Base-by-base conservation (phyloP, 169 alveolate species). In the Theileria luwenshuni region DNA sequence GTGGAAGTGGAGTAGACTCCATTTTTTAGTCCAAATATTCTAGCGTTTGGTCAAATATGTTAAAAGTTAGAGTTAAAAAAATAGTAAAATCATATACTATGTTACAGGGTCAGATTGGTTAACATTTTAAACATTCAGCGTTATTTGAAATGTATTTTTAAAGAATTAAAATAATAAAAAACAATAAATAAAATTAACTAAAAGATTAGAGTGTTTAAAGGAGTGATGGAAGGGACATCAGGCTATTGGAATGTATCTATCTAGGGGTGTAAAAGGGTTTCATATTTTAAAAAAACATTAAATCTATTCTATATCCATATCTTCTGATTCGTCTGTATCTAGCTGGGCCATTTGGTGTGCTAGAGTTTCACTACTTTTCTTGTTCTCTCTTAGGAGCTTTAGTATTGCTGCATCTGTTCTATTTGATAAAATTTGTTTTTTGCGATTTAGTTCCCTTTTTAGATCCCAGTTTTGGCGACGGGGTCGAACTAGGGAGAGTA, bases 401-500 rank as follows among this genome's bases (percentile, higher is more conserved):
- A 91, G 64, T 2, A 92, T 85, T 23, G 95, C 91, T 47, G 56
- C 58, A 72, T 92, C 95, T 7, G 96, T 92, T 42, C 79, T 69
- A 51, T 74, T 61, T 19, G 95, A 76, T 15, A 92, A 63, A 21
- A 83, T 35, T 63, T 86, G 62, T 48, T 88, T 63, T 54, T 88
- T 76, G 62, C 90, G 86, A 51, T 80, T 79, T 43, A 92, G 74
- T 68, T 92, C 92, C 69, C 96, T 74, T 77, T 91, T 91, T 69
- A 92, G 70, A 64, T 92, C 96, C 80, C 79, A 81, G 54, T 81
- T 81, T 49, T 81, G 84, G 38, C 76, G 76, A 32, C 85, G 52
- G 0, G 89, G 89, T 8, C 76, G 33, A 21, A 81, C 89, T 21
- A 81, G 65, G 27, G 89, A 81, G 3, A 81, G 58, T 17, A 74